A percentile compares a stretch with the other conserved stretches of the same genome.
phyloP scores from a whole-genome alignment of 2,329 filamentous ascomycete genomes.

The Pseudogymnoascus sp. region DNA sequence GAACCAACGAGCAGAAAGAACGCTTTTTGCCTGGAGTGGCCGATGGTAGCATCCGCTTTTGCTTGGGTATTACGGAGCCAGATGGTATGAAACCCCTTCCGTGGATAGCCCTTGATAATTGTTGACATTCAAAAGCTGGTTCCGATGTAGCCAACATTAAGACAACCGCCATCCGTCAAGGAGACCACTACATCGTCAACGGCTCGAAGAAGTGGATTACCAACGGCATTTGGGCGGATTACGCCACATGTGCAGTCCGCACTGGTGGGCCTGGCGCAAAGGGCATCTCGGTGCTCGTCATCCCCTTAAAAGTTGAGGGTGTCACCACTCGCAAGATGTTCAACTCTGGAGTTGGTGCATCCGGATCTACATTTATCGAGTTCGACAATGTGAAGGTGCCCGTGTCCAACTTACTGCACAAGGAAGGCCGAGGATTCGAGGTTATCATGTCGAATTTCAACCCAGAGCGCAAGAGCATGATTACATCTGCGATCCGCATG shows the following conservation, averaged over 20 bases:
- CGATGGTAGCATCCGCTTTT: conserved; percentile 51
- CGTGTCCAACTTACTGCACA: conserved; percentile 42
- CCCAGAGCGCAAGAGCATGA: conserved; percentile 50
- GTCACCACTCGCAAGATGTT: conserved; percentile 46
- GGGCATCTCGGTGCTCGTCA: conserved; percentile 51
- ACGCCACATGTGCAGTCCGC: conserved; percentile 54
- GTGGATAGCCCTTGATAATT: conserved; percentile 37
- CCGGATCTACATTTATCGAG: conserved; percentile 46
- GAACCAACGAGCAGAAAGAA: conserved; percentile 49
- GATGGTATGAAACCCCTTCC: conserved; percentile 41
- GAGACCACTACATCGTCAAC: conserved; percentile 51
- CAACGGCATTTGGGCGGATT: conserved; percentile 50
- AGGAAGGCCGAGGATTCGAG: conserved; percentile 47
- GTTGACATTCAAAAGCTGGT: conserved; percentile 33
- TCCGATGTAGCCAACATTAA: conserved; percentile 57
- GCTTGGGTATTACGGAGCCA: conserved; percentile 58
- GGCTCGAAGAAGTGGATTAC: conserved; percentile 64
- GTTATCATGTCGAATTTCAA: conserved; percentile 55
- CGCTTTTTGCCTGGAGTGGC: conserved; percentile 53
- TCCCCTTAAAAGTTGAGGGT: conserved; percentile 43
- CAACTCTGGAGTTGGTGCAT: conserved; percentile 60
- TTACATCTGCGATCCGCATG: conserved; percentile 48
- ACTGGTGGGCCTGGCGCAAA: conserved; percentile 45
- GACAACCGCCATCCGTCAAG: conserved; percentile 48
- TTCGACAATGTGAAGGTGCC: conserved; percentile 50